Conservation (phyloP, 495 filamentous ascomycete species). For the Aspergillus carlsbadensis region DNA sequence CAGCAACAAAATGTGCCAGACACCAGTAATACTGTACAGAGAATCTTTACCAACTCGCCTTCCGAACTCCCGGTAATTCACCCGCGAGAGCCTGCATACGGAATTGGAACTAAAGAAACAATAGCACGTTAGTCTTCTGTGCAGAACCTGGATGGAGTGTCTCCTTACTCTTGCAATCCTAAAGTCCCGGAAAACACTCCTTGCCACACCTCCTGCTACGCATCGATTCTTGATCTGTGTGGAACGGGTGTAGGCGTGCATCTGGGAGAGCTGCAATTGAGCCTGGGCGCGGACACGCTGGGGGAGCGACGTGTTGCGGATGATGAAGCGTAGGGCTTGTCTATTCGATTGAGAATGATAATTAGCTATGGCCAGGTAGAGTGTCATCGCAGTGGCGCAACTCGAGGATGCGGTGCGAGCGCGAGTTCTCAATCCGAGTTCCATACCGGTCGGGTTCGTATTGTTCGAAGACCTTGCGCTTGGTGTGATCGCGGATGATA, state of each 20-base stretch:
- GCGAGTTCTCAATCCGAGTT: neutral
- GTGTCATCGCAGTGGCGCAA: neutral
- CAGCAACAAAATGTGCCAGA: constrained; percentile 20
- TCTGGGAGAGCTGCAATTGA: constrained; percentile 86
- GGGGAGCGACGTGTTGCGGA: constrained; percentile 86
- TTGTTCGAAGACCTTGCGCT: constrained; percentile 86
- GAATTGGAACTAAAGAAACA: constrained; percentile 74
- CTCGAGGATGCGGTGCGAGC: neutral
- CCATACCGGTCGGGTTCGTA: constrained; percentile 82
- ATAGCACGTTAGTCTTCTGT: constrained; percentile 29
- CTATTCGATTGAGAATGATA: constrained; percentile 42
- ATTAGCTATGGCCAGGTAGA: constrained; percentile 1
- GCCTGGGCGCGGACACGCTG: constrained; percentile 80
- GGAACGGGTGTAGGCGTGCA: constrained; percentile 89
- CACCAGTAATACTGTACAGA: constrained; percentile 11
- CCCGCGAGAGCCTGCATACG: constrained; percentile 85
- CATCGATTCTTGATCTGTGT: constrained; percentile 95
- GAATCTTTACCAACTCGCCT: constrained; percentile 79
- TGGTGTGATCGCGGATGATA: constrained; percentile 88
- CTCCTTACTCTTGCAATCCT: constrained; percentile 78
- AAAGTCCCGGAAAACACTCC: constrained; percentile 87
- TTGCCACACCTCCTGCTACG: constrained; percentile 79
- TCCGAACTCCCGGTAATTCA: constrained; percentile 87
- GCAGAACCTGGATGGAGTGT: neutral
- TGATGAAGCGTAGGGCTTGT: constrained; percentile 93